Evolutionary conservation across 768 basidiomycete genomes (phyloP), one percentile per base, ranked within the genome.

Genomic region (Naematelia encephala): DNA sequence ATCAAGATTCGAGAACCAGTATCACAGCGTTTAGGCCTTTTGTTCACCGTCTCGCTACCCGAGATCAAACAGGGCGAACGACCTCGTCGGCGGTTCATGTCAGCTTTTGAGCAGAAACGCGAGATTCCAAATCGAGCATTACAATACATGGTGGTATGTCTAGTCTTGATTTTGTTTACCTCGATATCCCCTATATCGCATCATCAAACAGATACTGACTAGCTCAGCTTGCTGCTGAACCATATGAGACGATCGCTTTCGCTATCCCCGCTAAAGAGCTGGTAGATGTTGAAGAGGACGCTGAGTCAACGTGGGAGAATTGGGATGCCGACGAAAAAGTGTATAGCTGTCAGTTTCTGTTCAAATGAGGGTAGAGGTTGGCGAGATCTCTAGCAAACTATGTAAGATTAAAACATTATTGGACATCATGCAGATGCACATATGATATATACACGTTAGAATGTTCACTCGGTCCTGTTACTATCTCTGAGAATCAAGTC

Each of bases 241-340:
- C 94, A 4, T 99, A 98, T 74, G 96, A 99, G 79, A 97, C 93
- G 2, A 91, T 99, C 67, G 91, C 92, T n/a, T 98, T 98, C 82
- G 90, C 93, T 16, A 91, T 99, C 71, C 96, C 94, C 47, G 89
- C 96, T 23, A 85, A 90, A 51, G 93, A 98, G 78, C 93, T 99
- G 61, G 81, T 81, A 23, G 77, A 76, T 30, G 65, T 69, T 55
- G 74, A 76, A 16, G 84, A 89, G 47, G 91, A 91, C 71, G 87
- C 91, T 60, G 91, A 93, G 68, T 88, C 87, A 26, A 87, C 87
- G 14, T 99, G 96, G 96, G 93, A 93, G 42, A 90, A 97, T 72
- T 98, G 94, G 96, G 96, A 98, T 76, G 86, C 89, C n/a, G 94
- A 99, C 75, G 94, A 92, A 52, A 97, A 97, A 79, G 91, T 96